phyloP scores from a whole-genome alignment of 139 green algal species.

The Eudorina sp. region DNA sequence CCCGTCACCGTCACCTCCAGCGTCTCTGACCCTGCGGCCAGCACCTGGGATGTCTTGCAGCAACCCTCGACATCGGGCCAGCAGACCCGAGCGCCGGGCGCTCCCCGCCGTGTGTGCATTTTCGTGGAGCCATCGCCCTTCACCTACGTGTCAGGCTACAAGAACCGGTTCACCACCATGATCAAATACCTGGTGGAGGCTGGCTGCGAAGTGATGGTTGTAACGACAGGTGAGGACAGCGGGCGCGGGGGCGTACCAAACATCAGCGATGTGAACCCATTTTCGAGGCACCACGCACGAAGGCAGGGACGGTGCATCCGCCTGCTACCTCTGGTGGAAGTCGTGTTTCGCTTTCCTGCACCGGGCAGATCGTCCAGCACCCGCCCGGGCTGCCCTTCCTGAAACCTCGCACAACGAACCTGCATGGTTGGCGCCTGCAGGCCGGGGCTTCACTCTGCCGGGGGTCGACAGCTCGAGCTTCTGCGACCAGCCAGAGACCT shows the following conservation, averaged over 20 bases:
- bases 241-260: too few relatives aligned
- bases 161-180: slow-evolving; percentile 93
- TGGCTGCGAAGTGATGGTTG: slow-evolving; percentile 89
- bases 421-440: not conserved
- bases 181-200: slow-evolving; percentile 86
- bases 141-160: slow-evolving; percentile 88
- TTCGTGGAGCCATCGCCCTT: slow-evolving; percentile 88
- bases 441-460: slow-evolving; percentile 45
- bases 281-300: too few relatives aligned
- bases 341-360: too few relatives aligned
- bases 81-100: not conserved
- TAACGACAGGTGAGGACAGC: slow-evolving; percentile 66
- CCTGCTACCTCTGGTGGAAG: too few relatives aligned
- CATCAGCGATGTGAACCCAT: too few relatives aligned
- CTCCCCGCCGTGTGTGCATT: slow-evolving; percentile 65
- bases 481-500: slow-evolving; percentile 73
- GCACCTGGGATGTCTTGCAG: slow-evolving; percentile 27
- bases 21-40: slow-evolving; percentile 1
- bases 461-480: slow-evolving; percentile 30
- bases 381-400: too few relatives aligned
- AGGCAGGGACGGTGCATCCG: too few relatives aligned
- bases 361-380: too few relatives aligned
- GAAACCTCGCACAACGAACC: too few relatives aligned
- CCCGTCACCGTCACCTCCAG: not conserved
- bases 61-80: slow-evolving; percentile 9